These are phyloP conservation scores for Anthoceros angustus DNA, from an alignment of 225 moss, liverwort and hornwort species.

Conservation along the genomic window DNA sequence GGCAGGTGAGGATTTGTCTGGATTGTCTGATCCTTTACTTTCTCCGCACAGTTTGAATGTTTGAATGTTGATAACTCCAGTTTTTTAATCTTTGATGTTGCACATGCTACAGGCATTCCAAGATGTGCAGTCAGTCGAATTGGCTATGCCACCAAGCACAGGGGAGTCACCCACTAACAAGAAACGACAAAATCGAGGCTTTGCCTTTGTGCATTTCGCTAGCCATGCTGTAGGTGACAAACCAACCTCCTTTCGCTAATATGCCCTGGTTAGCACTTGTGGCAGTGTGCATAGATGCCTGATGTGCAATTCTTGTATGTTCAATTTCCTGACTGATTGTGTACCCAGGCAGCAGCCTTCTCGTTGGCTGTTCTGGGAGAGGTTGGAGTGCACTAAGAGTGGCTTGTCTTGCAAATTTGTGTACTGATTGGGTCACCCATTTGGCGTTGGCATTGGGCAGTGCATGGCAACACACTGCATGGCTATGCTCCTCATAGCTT, in stretches of 20 bases:
- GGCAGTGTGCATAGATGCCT: background rate
- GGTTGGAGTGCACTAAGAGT: background rate
- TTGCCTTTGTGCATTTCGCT: constrained; percentile 14
- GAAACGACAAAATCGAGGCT: constrained; percentile 15
- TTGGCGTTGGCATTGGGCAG: background rate
- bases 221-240: constrained; percentile 13
- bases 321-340: background rate
- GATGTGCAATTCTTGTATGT: background rate
- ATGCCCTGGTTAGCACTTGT: background rate
- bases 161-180: constrained; percentile 8
- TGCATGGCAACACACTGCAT: background rate
- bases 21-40: background rate
- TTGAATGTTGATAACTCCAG: too few species aligned
- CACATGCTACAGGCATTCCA: constrained; percentile 11
- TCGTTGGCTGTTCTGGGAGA: background rate
- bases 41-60: background rate
- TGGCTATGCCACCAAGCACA: constrained; percentile 12
- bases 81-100: too few species aligned
- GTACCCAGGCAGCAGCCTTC: background rate
- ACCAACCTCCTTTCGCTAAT: background rate
- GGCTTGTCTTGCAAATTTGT: background rate
- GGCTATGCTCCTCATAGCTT: background rate
- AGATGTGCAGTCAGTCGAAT: constrained; percentile 11
- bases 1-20: constrained; percentile 4
- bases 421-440: background rate